Percentiles rank a stretch among this genome's conserved stretches.
Evolutionary conservation across 2,329 filamentous ascomycete genomes (phyloP).

Genomic region (Pyrenophora tritici-repentis): DNA sequence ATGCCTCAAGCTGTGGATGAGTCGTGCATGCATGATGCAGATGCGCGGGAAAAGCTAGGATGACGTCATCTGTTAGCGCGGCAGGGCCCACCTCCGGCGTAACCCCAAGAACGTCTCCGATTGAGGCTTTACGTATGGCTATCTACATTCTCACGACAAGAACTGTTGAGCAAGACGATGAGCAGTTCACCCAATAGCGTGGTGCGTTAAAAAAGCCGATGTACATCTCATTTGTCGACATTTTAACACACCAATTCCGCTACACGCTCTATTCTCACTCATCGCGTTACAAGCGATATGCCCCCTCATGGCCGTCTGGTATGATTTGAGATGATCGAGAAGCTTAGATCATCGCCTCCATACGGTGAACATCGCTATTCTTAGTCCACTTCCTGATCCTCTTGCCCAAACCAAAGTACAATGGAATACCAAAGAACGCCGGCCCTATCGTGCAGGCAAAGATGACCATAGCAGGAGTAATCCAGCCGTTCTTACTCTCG

Average conservation of each 20-base stretch:
- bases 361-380: slow-evolving; percentile 25
- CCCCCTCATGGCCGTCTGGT: no score
- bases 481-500: slow-evolving; percentile 45
- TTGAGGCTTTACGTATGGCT: no score
- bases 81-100: background rate
- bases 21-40: background rate
- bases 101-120: no score
- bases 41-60: slow-evolving; percentile 9
- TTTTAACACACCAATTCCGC: no score
- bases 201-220: no score
- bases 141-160: no score
- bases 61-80: slow-evolving; percentile 20
- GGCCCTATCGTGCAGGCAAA: slow-evolving; percentile 50
- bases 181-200: no score
- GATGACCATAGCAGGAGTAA: slow-evolving; percentile 52
- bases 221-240: no score
- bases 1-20: background rate
- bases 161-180: no score
- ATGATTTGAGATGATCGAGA: no score
- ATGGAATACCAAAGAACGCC: slow-evolving; percentile 47
- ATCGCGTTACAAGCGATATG: no score
- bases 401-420: slow-evolving; percentile 52
- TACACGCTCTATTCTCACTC: no score
- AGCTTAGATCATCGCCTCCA: slow-evolving; percentile 16
- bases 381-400: slow-evolving; percentile 47